Evolutionary conservation across 2,329 filamentous ascomycete genomes (phyloP).

Genomic region (Ophiosphaerella narmari): DNA sequence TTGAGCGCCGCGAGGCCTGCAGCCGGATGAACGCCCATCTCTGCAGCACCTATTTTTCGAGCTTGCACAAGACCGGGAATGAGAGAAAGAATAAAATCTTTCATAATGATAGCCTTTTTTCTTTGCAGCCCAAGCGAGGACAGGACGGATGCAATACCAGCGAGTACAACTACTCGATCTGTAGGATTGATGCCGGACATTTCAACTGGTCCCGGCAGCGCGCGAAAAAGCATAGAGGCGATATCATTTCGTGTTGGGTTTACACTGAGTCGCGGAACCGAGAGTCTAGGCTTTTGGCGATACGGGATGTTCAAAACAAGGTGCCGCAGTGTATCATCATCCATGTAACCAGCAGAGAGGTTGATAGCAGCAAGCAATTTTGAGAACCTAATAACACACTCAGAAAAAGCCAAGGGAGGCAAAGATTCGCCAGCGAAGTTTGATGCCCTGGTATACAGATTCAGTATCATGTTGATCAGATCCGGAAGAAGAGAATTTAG

Average conservation of each 20-base stretch:
- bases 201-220: constrained; percentile 60
- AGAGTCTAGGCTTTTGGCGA: constrained; percentile 48
- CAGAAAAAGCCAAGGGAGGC: constrained; percentile 71
- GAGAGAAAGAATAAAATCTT: constrained; percentile 81
- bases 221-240: constrained; percentile 43
- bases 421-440: constrained; percentile 68
- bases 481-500: constrained; percentile 69
- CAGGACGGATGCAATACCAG: constrained; percentile 86
- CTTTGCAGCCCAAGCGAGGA: constrained; percentile 78
- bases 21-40: constrained; percentile 92
- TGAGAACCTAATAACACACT: constrained; percentile 73
- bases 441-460: constrained; percentile 71
- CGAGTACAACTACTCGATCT: constrained; percentile 78
- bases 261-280: constrained; percentile 40
- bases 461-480: constrained; percentile 73
- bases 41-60: constrained; percentile 89
- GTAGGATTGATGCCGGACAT: constrained; percentile 68
- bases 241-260: constrained; percentile 44
- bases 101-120: constrained; percentile 89
- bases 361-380: constrained; percentile 72
- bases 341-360: constrained; percentile 66
- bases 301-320: constrained; percentile 51
- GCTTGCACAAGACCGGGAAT: constrained; percentile 88
- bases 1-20: constrained; percentile 79
- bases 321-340: constrained; percentile 59